phyloP scores from a whole-genome alignment of 805 yeast species.

The Debaryomyces tyrocola region DNA sequence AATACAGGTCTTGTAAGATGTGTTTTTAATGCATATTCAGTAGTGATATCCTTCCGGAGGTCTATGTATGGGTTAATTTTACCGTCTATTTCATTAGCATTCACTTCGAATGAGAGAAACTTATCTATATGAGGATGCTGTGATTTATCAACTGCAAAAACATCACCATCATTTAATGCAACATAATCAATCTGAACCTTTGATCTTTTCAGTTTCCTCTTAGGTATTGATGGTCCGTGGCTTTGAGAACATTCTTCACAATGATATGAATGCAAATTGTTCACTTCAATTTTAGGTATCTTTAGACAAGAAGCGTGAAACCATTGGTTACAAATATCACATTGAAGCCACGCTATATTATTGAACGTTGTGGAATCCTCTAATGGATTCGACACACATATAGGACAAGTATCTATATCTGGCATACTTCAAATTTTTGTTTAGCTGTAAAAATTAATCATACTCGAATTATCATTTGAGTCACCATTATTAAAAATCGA shows the following conservation, averaged over 20 bases:
- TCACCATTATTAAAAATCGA: no score
- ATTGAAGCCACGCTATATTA: constrained; percentile 50
- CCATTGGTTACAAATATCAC: constrained; percentile 58
- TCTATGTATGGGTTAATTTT: constrained; percentile 20
- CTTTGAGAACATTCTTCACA: constrained; percentile 48
- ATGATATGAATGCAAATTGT: constrained; percentile 49
- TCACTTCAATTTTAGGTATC: constrained; percentile 32
- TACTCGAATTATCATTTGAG: no score
- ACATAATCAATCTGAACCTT: constrained; percentile 66
- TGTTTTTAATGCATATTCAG: constrained; percentile 31
- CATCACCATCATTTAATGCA: constrained; percentile 75
- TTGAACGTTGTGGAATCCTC: constrained; percentile 9
- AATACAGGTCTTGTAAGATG: constrained; percentile 46
- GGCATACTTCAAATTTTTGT: constrained; percentile 7
- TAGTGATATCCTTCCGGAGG: constrained; percentile 30
- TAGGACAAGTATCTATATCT: constrained; percentile 20
- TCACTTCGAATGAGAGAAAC: constrained; percentile 29
- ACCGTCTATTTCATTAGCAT: constrained; percentile 13
- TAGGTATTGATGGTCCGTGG: constrained; percentile 48
- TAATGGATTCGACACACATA: constrained; percentile 15
- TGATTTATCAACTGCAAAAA: constrained; percentile 44
- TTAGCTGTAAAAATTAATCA: not conserved
- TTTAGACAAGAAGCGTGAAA: constrained; percentile 51
- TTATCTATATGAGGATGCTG: constrained; percentile 52
- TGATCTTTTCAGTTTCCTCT: constrained; percentile 56